Conservation (phyloP, 106 monocot genomes). For the Dioscorea alata region DNA sequence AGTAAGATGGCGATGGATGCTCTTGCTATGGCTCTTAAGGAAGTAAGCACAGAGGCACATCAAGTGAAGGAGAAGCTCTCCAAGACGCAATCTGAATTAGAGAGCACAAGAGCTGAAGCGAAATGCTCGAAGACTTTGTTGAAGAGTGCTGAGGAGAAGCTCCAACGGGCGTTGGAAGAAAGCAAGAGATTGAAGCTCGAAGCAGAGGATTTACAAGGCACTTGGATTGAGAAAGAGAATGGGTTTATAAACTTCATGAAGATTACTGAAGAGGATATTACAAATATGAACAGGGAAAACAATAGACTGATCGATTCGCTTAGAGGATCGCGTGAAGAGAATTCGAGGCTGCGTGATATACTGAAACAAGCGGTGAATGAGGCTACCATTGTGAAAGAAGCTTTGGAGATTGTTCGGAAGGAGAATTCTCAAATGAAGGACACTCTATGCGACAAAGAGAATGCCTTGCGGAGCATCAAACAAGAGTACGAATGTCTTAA, state of each 20-base stretch:
- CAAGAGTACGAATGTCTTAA: conserved; percentile 40
- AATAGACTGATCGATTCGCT: conserved; percentile 29
- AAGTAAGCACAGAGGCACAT: conserved; percentile 50
- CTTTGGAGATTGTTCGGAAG: conserved; percentile 56
- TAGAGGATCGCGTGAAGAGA: conserved; percentile 46
- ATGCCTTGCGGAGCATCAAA: conserved; percentile 10
- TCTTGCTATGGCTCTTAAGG: conserved; percentile 55
- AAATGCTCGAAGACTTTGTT: conserved; percentile 15
- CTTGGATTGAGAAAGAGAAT: conserved; percentile 66
- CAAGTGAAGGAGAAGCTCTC: conserved; percentile 27
- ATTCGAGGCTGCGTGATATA: conserved; percentile 59
- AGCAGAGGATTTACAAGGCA: conserved; percentile 39
- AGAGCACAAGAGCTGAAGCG: conserved; percentile 18
- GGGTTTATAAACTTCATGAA: conserved; percentile 53
- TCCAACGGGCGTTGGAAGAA: conserved; percentile 26
- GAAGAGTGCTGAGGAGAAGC: conserved; percentile 34
- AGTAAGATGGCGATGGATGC: conserved; percentile 83
- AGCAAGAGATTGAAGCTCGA: conserved; percentile 37
- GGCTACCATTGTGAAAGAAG: conserved; percentile 60
- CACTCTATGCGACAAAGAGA: conserved; percentile 42
- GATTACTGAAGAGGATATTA: conserved; percentile 60
- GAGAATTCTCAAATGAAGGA: conserved; percentile 67
- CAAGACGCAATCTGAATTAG: conserved; percentile 23
- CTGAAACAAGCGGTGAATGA: conserved; percentile 82
- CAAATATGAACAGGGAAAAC: conserved; percentile 37